Evolutionary conservation across 2,329 filamentous ascomycete genomes (phyloP).

Genomic region (Xylariaceae sp.): DNA sequence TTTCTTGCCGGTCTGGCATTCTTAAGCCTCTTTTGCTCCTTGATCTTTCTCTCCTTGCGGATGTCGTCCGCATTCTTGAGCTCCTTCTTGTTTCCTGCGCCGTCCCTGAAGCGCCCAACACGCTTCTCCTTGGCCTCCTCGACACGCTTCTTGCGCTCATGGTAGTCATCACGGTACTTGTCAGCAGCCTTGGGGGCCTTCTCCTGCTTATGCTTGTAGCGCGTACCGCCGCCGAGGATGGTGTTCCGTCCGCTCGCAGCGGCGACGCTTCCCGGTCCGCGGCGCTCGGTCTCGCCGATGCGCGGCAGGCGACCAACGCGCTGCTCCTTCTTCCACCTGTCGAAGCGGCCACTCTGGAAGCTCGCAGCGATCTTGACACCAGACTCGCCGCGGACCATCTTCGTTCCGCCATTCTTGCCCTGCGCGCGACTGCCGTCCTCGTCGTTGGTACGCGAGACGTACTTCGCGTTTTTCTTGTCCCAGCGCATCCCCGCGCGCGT

Average conservation of each 20-base stretch:
- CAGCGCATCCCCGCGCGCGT: conserved; percentile 82
- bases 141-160: conserved; percentile 88
- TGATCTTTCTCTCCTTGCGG: conserved; percentile 77
- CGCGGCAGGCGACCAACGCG: conserved; percentile 79
- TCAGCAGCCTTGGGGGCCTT: conserved; percentile 92
- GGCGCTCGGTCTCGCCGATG: conserved; percentile 80
- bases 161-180: conserved; percentile 88
- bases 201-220: conserved; percentile 87
- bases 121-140: conserved; percentile 86
- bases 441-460: conserved; percentile 90
- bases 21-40: conserved; percentile 82
- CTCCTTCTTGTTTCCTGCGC: conserved; percentile 71
- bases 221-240: conserved; percentile 41
- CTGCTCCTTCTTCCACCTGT: conserved; percentile 88
- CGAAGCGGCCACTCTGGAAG: conserved; percentile 93
- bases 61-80: conserved; percentile 85
- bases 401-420: conserved; percentile 55
- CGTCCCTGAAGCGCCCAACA: conserved; percentile 75
- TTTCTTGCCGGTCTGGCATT: conserved; percentile 82
- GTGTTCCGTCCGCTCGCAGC: conserved; percentile 47
- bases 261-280: conserved; percentile 40
- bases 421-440: conserved; percentile 80
- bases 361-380: conserved; percentile 95
- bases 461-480: conserved; percentile 97
- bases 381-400: conserved; percentile 83